These are phyloP conservation scores for Nakazawaea siamensis DNA, from an alignment of 805 yeast genomes.

Conservation along the genomic window DNA sequence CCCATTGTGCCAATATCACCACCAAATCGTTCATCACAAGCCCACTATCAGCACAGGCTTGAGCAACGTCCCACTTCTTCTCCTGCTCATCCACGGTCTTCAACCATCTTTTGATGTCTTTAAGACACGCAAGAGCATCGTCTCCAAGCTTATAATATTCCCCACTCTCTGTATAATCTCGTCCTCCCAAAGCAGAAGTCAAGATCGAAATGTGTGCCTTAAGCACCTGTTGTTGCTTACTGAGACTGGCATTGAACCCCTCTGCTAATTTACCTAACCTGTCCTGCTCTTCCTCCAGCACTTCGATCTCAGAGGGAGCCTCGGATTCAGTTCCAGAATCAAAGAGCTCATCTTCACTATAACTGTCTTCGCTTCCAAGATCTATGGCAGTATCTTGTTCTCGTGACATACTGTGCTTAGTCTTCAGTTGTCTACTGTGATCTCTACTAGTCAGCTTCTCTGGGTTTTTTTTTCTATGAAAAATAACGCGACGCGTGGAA, in stretches of 20 bases:
- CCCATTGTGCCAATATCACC: constrained; percentile 72
- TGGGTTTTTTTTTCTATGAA: no score
- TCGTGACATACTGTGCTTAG: not conserved
- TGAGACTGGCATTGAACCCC: not conserved
- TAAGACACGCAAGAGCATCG: constrained; percentile 79
- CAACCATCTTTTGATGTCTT: constrained; percentile 86
- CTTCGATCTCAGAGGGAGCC: not conserved
- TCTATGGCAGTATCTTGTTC: not conserved
- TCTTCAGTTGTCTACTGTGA: no score
- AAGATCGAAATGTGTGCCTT: constrained; percentile 72
- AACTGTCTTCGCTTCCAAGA: constrained; percentile 2
- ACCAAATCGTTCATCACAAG: constrained; percentile 66
- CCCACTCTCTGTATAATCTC: constrained; percentile 49
- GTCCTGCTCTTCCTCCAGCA: not conserved
- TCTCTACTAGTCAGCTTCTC: no score
- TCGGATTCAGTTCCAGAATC: not conserved
- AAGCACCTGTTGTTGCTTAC: constrained; percentile 24
- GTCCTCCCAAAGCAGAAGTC: constrained; percentile 88
- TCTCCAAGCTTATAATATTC: constrained; percentile 67
- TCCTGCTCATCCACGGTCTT: constrained; percentile 71
- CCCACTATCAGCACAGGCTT: constrained; percentile 77
- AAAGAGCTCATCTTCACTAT: constrained; percentile 2
- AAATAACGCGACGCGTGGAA: not conserved
- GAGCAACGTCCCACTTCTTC: constrained; percentile 70
- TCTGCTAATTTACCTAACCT: constrained; percentile 1